Conservation (phyloP, 164 flowering plant genomes). For the Pachysandra terminalis region DNA sequence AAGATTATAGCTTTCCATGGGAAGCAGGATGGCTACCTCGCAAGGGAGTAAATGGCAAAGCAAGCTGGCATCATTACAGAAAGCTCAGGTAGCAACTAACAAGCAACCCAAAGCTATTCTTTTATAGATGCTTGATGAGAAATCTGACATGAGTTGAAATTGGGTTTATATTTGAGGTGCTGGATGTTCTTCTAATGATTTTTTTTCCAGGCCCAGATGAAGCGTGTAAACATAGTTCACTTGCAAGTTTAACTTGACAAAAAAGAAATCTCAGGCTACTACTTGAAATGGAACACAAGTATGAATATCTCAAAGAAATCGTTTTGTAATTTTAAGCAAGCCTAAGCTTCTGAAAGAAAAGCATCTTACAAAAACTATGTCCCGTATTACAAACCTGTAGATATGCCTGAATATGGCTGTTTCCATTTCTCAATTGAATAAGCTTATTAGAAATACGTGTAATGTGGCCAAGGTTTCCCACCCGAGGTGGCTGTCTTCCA, state of each 20-base stretch:
- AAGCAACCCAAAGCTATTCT: neutral
- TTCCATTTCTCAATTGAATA: conserved; percentile 58
- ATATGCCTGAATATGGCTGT: conserved; percentile 49
- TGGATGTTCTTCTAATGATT: neutral
- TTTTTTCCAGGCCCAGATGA: neutral
- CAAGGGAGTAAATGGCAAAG: neutral
- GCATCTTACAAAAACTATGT: neutral
- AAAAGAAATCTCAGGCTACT: too few species aligned
- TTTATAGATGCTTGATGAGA: too few species aligned
- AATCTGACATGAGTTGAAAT: neutral
- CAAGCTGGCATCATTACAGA: neutral
- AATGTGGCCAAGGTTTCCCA: conserved; percentile 81
- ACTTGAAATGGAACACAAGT: too few species aligned
- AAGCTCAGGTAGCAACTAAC: neutral
- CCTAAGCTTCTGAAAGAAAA: neutral
- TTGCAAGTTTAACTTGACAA: too few species aligned
- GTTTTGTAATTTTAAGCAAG: neutral
- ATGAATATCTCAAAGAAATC: too few species aligned
- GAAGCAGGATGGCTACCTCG: neutral
- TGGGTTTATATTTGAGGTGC: neutral
- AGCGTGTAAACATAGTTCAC: too few species aligned
- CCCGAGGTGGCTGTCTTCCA: conserved; percentile 62
- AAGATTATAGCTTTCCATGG: too few species aligned
- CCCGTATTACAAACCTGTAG: conserved; percentile 54
- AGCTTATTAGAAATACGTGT: conserved; percentile 87